These are phyloP conservation scores for Mallotus japonicus DNA, from an alignment of 441 rosid species.

Conservation along the genomic window DNA sequence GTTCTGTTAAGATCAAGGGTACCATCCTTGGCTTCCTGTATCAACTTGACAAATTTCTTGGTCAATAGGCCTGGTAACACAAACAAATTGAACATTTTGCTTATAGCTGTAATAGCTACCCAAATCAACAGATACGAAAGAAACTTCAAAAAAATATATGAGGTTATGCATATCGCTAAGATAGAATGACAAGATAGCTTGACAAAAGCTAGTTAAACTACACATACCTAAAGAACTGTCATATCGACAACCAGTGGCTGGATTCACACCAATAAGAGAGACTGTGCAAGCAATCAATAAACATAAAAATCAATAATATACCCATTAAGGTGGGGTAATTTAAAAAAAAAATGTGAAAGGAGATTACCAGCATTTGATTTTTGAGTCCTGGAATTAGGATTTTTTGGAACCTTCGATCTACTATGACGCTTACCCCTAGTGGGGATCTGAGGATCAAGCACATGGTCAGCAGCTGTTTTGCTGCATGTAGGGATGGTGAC, in stretches of 20 bases:
- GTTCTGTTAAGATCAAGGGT: conserved; percentile 73
- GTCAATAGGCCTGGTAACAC: conserved; percentile 65
- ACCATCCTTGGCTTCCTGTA: conserved; percentile 72
- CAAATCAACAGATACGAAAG: conserved; percentile 1
- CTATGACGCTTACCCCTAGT: conserved; percentile 31
- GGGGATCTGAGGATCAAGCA: conserved; percentile 30
- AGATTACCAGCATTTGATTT: conserved; percentile 40
- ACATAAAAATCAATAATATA: conserved; percentile 18
- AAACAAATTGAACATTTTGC: conserved; percentile 15
- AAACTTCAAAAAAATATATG: not conserved
- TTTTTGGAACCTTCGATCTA: conserved; percentile 42
- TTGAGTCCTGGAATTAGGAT: conserved; percentile 29
- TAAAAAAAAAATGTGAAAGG: not conserved
- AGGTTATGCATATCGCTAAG: conserved; percentile 7
- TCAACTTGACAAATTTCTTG: conserved; percentile 63
- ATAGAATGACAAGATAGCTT: not conserved
- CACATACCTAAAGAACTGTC: conserved; percentile 70
- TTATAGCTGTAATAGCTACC: not conserved
- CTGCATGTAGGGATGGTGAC: conserved; percentile 22
- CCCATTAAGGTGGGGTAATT: not conserved
- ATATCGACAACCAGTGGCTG: conserved; percentile 54
- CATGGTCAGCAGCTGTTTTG: conserved; percentile 28
- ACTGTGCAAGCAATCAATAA: conserved; percentile 36
- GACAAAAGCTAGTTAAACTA: not conserved
- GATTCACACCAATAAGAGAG: conserved; percentile 36